Conservation (phyloP, 2,329 filamentous ascomycete species). For the Claviceps monticola region DNA sequence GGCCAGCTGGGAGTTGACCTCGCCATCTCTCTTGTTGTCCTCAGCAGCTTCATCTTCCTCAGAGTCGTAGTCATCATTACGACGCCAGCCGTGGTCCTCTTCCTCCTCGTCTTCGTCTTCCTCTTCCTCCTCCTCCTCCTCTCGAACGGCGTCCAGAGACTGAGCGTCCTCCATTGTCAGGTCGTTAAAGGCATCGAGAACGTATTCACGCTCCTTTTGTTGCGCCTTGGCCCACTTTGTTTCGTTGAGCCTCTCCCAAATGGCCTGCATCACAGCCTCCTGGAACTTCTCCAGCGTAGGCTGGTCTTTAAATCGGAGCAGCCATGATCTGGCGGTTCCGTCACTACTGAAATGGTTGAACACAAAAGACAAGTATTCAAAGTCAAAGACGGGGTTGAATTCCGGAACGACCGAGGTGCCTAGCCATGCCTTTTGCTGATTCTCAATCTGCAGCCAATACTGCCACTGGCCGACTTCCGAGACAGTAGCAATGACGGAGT, state of each 20-base stretch:
- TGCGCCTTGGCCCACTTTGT: constrained; percentile 89
- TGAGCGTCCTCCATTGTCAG: constrained; percentile 73
- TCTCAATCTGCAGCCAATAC: constrained; percentile 84
- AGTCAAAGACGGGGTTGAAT: constrained; percentile 97
- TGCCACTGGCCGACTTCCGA: constrained; percentile 82
- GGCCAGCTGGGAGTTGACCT: constrained; percentile 84
- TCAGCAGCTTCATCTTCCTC: constrained; percentile 61
- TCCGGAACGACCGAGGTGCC: constrained; percentile 76
- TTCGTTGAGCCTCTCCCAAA: constrained; percentile 94
- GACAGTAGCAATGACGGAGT: constrained; percentile 62
- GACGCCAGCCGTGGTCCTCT: constrained; percentile 50
- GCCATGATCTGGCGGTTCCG: constrained; percentile 87
- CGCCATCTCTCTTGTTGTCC: constrained; percentile 59
- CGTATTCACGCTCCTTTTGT: constrained; percentile 84
- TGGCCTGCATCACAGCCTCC: constrained; percentile 81
- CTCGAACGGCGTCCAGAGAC: constrained; percentile 28
- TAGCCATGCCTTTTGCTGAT: constrained; percentile 67
- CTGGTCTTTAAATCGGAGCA: constrained; percentile 81
- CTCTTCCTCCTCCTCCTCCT: constrained; percentile 40
- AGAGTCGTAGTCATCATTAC: constrained; percentile 53
- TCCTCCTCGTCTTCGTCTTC: constrained; percentile 46
- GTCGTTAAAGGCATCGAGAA: constrained; percentile 90
- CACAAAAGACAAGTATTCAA: constrained; percentile 96
- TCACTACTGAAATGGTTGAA: constrained; percentile 93
- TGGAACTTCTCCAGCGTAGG: constrained; percentile 74